Evolutionary conservation across 2,329 filamentous ascomycete species (phyloP), one percentile per base, ranked within the genome.

Genomic region (Thyridium curvatum): DNA sequence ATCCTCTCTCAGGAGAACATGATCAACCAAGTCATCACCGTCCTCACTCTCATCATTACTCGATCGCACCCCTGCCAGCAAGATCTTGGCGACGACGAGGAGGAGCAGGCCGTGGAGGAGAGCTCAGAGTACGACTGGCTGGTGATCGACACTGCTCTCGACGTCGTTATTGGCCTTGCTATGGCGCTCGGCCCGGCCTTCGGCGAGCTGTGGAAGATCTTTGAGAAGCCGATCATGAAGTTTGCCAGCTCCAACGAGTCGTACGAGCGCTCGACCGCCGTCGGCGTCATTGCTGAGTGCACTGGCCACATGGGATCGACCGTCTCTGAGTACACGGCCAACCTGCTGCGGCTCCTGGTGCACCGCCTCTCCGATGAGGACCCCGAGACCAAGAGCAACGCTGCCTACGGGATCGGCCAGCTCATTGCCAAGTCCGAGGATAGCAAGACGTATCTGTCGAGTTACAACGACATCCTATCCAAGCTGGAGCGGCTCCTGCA

Each of bases 71-170:
- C 86, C 41, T 96, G 88, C 70, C 93, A 98, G 66, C 79, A 91
- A 55, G 91, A 96, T 56, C 78, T 94, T 16, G 86, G 84, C 34
- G 84, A 86, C 43, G 83, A 87, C 45, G 84, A 86, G 40, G 89
- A 91, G 51, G 78, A 84, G 45, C 74, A 79, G 40, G 80, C 82
- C n/a, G 70, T 81, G 9, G 79, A 85, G 40, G 91, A 89, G 58
- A 85, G 84, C 21, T 94, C 91, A 3, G 93, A 98, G 67, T 95
- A 94, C 55, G 93, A 97, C 69, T 97, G 93, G 93, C 78, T 96
- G 14, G 84, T 95, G 37, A 84, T 97, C 39, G 93, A 98, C 67
- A 95, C 89, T 9, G 90, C 88, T 29, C 77, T 97, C 40, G 93
- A 97, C 49, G 88, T 94, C 34, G 73, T 96, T 37, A 87, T 88